phyloP scores from a whole-genome alignment of 2,329 filamentous ascomycete species.

The Exophiala aquamarina region DNA sequence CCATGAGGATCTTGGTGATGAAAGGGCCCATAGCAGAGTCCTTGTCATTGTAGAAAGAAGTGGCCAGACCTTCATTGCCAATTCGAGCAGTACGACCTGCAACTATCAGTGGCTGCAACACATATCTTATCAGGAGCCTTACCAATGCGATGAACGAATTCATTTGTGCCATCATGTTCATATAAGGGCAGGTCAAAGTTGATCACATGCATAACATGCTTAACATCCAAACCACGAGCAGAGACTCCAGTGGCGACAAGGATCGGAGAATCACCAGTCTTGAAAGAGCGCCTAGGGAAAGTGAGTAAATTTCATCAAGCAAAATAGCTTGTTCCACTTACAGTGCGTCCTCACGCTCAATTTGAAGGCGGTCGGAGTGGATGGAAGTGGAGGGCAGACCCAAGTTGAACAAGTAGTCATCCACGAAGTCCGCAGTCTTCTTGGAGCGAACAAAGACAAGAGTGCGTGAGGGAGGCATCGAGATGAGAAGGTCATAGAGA shows the following conservation, averaged over 20 bases:
- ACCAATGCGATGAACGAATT: slow-evolving; percentile 95
- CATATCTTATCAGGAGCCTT: slow-evolving; percentile 35
- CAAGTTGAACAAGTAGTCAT: slow-evolving; percentile 82
- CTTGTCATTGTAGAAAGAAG: slow-evolving; percentile 80
- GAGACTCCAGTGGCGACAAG: slow-evolving; percentile 83
- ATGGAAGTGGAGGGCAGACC: slow-evolving; percentile 83
- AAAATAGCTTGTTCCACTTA: slow-evolving; percentile 39
- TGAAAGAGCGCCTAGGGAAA: slow-evolving; percentile 66
- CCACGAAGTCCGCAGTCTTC: slow-evolving; percentile 73
- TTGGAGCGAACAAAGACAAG: slow-evolving; percentile 90
- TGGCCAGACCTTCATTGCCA: slow-evolving; percentile 80
- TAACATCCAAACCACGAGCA: slow-evolving; percentile 78
- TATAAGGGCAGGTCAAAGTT: slow-evolving; percentile 83
- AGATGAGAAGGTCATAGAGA: slow-evolving; percentile 70
- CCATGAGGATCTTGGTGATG: slow-evolving; percentile 77
- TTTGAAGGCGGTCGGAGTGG: slow-evolving; percentile 81
- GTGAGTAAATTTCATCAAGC: background rate
- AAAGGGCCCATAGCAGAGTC: slow-evolving; percentile 72
- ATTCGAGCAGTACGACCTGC: slow-evolving; percentile 89
- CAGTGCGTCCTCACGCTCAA: slow-evolving; percentile 89
- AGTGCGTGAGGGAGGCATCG: slow-evolving; percentile 71
- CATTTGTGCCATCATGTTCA: slow-evolving; percentile 81
- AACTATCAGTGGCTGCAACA: slow-evolving; percentile 3
- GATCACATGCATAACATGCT: slow-evolving; percentile 85
- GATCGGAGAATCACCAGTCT: slow-evolving; percentile 71